These are phyloP conservation scores for Cladorrhinum sp. DNA, from an alignment of 2,329 filamentous ascomycete genomes.

Conservation along the genomic window DNA sequence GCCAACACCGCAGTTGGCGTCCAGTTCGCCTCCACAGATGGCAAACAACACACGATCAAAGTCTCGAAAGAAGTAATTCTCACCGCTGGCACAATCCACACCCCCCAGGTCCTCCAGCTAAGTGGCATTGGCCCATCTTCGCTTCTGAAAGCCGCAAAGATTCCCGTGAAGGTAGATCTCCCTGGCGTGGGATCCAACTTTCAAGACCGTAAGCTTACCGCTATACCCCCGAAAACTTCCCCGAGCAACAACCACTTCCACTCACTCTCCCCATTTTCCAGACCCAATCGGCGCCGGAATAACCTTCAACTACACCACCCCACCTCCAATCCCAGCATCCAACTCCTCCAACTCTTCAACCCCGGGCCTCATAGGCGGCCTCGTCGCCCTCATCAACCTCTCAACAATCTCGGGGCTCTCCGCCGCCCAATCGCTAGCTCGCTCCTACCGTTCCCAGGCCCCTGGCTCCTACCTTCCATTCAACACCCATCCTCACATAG, in stretches of 20 bases:
- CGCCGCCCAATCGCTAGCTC: neutral
- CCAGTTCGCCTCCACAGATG: neutral
- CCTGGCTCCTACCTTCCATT: neutral
- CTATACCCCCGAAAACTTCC: neutral
- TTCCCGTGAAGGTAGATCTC: constrained; percentile 39
- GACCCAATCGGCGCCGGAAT: neutral
- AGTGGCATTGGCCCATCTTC: constrained; percentile 37
- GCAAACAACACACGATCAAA: constrained; percentile 13
- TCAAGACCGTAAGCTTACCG: constrained; percentile 39
- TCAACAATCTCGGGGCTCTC: neutral
- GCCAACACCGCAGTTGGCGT: neutral
- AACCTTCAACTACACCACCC: neutral
- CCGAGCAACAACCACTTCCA: neutral
- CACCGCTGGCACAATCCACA: constrained; percentile 49
- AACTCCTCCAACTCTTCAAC: neutral
- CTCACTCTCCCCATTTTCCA: neutral
- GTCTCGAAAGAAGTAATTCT: constrained; percentile 36
- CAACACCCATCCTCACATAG: neutral
- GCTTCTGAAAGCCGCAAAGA: constrained; percentile 37
- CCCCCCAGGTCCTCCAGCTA: constrained; percentile 33
- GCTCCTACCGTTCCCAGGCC: neutral
- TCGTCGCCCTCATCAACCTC: neutral
- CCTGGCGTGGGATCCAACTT: constrained; percentile 47
- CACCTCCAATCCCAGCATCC: too few relatives aligned
- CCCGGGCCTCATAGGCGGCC: neutral